These are phyloP conservation scores for Amoeboaphelidium protococcarum DNA, from an alignment of 371 early-diverging fungal genomes.

Conservation along the genomic window DNA sequence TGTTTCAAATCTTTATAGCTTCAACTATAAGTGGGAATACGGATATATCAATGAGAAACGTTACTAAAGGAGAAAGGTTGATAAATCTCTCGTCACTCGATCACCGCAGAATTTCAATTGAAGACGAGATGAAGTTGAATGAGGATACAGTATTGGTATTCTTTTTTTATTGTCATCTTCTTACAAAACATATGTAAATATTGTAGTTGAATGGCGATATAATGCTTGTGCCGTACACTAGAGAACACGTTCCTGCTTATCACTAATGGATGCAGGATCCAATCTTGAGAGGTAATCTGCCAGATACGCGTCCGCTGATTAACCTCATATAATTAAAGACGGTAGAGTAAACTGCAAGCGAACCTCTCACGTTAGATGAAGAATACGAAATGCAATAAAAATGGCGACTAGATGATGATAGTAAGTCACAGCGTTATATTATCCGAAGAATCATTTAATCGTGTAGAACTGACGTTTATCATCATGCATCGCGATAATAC, in stretches of 20 bases:
- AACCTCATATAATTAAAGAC: neutral
- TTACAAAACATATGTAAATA: too few species aligned
- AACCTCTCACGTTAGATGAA: slow-evolving; percentile 62
- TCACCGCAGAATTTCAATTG: too few species aligned
- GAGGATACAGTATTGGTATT: too few species aligned
- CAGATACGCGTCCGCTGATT: neutral
- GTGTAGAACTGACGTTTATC: slow-evolving; percentile 11
- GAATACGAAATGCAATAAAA: slow-evolving; percentile 78
- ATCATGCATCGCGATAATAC: neutral
- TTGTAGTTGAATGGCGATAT: too few species aligned
- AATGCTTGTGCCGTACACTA: slow-evolving; percentile 54
- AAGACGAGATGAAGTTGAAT: too few species aligned
- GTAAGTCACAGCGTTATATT: slow-evolving; percentile 17
- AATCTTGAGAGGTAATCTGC: slow-evolving; percentile 31
- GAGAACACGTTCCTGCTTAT: slow-evolving; percentile 55
- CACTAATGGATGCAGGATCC: slow-evolving; percentile 85
- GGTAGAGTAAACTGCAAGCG: slow-evolving; percentile 73
- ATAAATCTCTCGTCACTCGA: too few species aligned
- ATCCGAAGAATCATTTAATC: neutral
- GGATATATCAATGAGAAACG: too few species aligned
- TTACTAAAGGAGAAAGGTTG: too few species aligned
- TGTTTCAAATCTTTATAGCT: too few species aligned
- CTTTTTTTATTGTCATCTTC: too few species aligned
- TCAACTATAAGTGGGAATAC: too few species aligned
- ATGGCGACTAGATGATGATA: slow-evolving; percentile 58